A percentile compares a stretch with the other conserved stretches of the same genome.
These are phyloP conservation scores for Botrytis byssoidea DNA, from an alignment of 2,329 filamentous ascomycete genomes.

Conservation along the genomic window DNA sequence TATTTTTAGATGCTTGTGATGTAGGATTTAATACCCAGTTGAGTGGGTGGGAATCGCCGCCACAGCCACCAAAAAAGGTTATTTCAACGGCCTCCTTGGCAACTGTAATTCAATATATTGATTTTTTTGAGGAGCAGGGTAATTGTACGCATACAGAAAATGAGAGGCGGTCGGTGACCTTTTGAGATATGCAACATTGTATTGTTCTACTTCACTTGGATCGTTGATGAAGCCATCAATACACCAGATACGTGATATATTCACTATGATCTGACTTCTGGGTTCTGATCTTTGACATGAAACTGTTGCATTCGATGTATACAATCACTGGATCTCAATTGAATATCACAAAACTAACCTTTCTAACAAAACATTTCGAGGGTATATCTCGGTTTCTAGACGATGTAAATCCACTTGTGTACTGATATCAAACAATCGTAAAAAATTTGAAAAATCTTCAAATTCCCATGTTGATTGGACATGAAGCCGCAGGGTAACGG, in stretches of 20 bases:
- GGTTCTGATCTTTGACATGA: not conserved
- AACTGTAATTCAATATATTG: not conserved
- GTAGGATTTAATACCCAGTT: not conserved
- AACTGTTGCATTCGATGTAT: not conserved
- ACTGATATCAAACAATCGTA: not conserved
- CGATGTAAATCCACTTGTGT: too few relatives aligned
- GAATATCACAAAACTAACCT: not conserved
- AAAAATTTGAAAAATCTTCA: fast-evolving
- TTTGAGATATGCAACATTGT: slow-evolving; percentile 6
- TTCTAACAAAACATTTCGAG: not conserved
- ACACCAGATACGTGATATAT: not conserved
- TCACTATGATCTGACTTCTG: not conserved
- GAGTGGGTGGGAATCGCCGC: not conserved
- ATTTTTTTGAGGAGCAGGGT: not conserved
- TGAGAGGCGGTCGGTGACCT: not conserved
- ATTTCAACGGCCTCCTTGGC: not conserved
- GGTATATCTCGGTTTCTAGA: not conserved
- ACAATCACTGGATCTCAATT: not conserved
- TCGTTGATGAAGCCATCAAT: not conserved
- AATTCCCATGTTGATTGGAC: not conserved
- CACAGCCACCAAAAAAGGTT: not conserved
- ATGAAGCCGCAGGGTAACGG: not conserved
- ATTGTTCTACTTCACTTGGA: not conserved
- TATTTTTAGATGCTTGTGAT: not conserved
- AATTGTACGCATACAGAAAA: not conserved